phyloP scores from a whole-genome alignment of 2,329 filamentous ascomycete genomes.

The Fusarium fujikuroi region DNA sequence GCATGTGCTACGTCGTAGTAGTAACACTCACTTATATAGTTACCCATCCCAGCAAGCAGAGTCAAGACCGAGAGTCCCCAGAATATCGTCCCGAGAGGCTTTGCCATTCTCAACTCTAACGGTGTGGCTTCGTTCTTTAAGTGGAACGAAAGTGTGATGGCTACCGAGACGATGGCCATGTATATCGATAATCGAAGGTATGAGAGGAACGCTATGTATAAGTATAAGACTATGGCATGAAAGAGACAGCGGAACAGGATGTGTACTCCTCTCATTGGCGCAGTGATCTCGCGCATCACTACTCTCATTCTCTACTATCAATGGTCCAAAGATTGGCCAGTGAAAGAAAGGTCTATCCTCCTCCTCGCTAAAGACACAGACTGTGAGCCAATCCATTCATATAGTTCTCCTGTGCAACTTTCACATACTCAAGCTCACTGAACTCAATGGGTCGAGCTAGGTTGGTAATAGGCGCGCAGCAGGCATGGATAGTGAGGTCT shows the following conservation, averaged over 20 bases:
- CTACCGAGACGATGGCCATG: constrained; percentile 88
- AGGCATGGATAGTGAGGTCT: constrained; percentile 49
- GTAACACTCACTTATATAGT: constrained; percentile 77
- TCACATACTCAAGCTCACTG: constrained; percentile 52
- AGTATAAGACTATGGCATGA: neutral
- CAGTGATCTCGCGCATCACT: constrained; percentile 83
- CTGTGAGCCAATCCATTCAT: neutral
- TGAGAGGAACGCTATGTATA: constrained; percentile 76
- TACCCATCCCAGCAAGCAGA: constrained; percentile 79
- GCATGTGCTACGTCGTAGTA: neutral
- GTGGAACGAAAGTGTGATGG: constrained; percentile 94
- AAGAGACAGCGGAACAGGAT: neutral
- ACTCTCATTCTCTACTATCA: constrained; percentile 79
- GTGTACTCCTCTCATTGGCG: constrained; percentile 77
- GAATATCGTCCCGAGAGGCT: constrained; percentile 88
- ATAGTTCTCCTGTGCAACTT: neutral
- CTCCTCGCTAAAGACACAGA: neutral
- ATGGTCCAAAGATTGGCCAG: constrained; percentile 70
- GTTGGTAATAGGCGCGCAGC: constrained; percentile 53
- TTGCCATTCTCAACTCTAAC: constrained; percentile 79
- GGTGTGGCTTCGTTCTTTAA: constrained; percentile 76
- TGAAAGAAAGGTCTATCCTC: constrained; percentile 21
- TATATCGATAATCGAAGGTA: constrained; percentile 91
- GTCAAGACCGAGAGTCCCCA: constrained; percentile 85
- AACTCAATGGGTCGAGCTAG: constrained; percentile 58